Base-by-base conservation (phyloP, 2,329 filamentous ascomycete genomes). In the Clonostachys byssicola region DNA sequence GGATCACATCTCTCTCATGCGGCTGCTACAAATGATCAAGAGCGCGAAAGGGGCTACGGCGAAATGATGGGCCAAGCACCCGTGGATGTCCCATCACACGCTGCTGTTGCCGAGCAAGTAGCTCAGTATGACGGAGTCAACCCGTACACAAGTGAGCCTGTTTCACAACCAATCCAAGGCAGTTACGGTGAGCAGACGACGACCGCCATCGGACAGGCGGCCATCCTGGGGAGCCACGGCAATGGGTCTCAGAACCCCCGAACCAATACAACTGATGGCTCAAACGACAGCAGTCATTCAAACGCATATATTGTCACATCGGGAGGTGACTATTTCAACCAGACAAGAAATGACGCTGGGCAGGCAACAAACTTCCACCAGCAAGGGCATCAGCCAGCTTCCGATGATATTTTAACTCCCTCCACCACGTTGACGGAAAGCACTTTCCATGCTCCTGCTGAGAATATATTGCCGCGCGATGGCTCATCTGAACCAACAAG, bases 81-180 rank as follows among this genome's bases (percentile, higher is more conserved):
- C 40, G 71, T 78, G 16, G 68, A 73, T 46, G 67, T 75, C 30
- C 73, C 72, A 33, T 77, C 75, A 6, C 67, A 75, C 47, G 78
- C 75, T 9, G 71, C 72, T 46, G 60, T 78, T 43, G 70, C 78
- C 49, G 70, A 72, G 53, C 65, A 74, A 48, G 69, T 77, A 50
- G 78, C 75, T 4, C 65, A 70, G 49, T 64, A 77, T 52, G 78
- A 82, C 50, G 77, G 78, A 7, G 67, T 81, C 38, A 82, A 83
- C 54, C 78, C 78, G 3, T 81, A 82, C 52, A 80, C 72, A 34
- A 73, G 66, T 52, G 68, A 77, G 54, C 68, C 73, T 1, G 52
- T 71, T 12, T 54, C 53, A 20, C 55, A 51, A 16, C 45, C 23
- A 43, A 40, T 48, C 33, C 40, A 36, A 3, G 12, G 10, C 23